These are phyloP conservation scores for Neurospora sp. DNA, from an alignment of 2,329 filamentous ascomycete species.

Conservation along the genomic window DNA sequence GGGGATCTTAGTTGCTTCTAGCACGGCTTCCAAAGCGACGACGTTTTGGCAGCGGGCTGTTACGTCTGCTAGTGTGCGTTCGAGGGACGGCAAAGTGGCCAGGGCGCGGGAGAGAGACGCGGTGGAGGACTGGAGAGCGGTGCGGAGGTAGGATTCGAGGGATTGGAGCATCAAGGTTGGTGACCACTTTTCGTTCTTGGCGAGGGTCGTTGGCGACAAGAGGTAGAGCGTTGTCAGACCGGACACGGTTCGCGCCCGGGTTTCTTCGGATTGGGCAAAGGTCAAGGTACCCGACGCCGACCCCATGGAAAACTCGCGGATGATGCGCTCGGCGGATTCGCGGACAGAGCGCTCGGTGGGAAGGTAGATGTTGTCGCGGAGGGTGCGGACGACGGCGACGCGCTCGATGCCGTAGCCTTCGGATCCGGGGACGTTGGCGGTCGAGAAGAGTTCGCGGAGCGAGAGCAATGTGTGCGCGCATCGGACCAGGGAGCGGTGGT, in stretches of 20 bases:
- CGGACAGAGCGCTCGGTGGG: constrained; percentile 68
- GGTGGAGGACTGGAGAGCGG: constrained; percentile 68
- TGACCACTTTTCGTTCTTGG: constrained; percentile 45
- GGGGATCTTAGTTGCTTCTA: constrained; percentile 59
- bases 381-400: constrained; percentile 60
- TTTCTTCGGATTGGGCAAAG: constrained; percentile 61
- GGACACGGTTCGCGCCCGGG: constrained; percentile 61
- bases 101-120: constrained; percentile 67
- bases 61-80: constrained; percentile 73
- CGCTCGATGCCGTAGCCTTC: constrained; percentile 69
- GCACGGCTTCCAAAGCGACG: constrained; percentile 72
- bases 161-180: constrained; percentile 67
- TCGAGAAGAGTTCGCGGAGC: constrained; percentile 58
- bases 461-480: constrained; percentile 72
- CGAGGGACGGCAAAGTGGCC: constrained; percentile 69
- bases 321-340: constrained; percentile 63
- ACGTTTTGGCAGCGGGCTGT: constrained; percentile 82
- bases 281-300: constrained; percentile 37
- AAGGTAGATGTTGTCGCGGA: constrained; percentile 57
- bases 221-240: constrained; percentile 72
- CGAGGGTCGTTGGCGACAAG: constrained; percentile 56
- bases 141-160: constrained; percentile 73
- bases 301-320: constrained; percentile 76
- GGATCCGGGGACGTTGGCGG: constrained; percentile 55
- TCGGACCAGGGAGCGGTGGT: constrained; percentile 70